Evolutionary conservation across 805 yeast species (phyloP).

Genomic region (Myxozyma mucilagina): DNA sequence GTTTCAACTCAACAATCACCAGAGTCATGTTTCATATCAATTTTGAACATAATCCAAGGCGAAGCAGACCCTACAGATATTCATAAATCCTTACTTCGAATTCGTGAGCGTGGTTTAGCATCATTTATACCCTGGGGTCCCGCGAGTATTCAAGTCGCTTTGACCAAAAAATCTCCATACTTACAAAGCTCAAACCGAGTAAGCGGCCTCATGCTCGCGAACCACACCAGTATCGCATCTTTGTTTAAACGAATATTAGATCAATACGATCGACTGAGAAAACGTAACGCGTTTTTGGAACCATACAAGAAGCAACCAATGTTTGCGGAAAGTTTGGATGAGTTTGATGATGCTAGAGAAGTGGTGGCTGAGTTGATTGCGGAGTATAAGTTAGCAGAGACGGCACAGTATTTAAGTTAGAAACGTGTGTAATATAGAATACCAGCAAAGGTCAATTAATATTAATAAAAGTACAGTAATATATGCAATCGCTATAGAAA

Average conservation of each 20-base stretch:
- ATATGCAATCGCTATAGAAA: not conserved
- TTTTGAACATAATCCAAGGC: conserved; percentile 69
- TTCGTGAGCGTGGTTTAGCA: conserved; percentile 48
- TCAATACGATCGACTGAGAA: conserved; percentile 78
- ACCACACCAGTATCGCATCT: conserved; percentile 72
- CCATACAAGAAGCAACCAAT: conserved; percentile 57
- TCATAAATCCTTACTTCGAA: conserved; percentile 46
- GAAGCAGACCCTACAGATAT: conserved; percentile 69
- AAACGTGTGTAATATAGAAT: not conserved
- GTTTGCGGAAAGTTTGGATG: conserved; percentile 50
- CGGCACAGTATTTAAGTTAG: conserved; percentile 41
- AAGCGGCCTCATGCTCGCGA: conserved; percentile 81
- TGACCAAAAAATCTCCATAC: conserved; percentile 72
- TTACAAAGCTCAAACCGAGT: conserved; percentile 49
- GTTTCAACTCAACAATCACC: conserved; percentile 51
- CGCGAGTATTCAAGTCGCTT: conserved; percentile 72
- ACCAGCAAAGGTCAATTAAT: not conserved
- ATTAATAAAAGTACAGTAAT: not conserved
- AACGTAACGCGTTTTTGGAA: conserved; percentile 79
- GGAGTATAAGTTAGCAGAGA: conserved; percentile 76
- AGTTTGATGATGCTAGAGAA: conserved; percentile 77
- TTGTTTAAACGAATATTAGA: conserved; percentile 65
- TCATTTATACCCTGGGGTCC: conserved; percentile 86
- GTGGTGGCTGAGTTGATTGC: conserved; percentile 75
- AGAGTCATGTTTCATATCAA: conserved; percentile 60